phyloP scores from a whole-genome alignment of 352 stramenopile species.

The Saprolegnia parasitica region DNA sequence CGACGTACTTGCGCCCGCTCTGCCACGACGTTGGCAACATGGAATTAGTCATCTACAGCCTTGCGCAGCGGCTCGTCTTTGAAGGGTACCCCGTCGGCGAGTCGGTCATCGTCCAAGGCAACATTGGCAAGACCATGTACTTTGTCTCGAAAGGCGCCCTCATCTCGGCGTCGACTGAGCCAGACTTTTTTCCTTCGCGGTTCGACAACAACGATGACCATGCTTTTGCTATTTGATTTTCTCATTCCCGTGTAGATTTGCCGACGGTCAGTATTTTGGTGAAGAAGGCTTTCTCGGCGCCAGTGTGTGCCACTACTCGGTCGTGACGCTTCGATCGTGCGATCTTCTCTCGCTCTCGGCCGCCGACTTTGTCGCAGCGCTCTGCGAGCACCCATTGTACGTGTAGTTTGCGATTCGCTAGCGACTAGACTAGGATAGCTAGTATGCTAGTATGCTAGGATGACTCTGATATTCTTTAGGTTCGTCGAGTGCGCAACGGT shows the following conservation, averaged over 20 bases:
- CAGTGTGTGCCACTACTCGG: not conserved
- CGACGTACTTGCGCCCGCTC: constrained; percentile 11
- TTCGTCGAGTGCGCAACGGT: not conserved
- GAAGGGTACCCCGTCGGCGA: constrained; percentile 18
- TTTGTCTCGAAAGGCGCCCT: constrained; percentile 17
- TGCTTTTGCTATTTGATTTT: not conserved
- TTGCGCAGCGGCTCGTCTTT: constrained; percentile 9
- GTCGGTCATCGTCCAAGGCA: constrained; percentile 21
- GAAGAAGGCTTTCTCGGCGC: constrained; percentile 14
- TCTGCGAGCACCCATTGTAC: not conserved
- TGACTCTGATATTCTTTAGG: not conserved
- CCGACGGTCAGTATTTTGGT: constrained; percentile 20
- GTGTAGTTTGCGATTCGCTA: not conserved
- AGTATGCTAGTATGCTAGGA: no score
- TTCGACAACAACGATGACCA: not conserved
- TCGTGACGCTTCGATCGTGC: constrained; percentile 20
- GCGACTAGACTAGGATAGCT: no score
- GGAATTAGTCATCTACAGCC: constrained; percentile 1
- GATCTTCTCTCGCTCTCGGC: constrained; percentile 13
- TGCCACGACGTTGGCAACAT: not conserved
- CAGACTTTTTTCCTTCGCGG: not conserved
- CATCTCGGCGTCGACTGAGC: constrained; percentile 11
- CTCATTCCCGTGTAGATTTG: not conserved
- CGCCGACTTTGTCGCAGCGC: constrained; percentile 1
- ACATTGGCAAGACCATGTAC: constrained; percentile 26